Evolutionary conservation across 1,284 basidiomycete species (phyloP).

Genomic region (Ustilago loliicola): DNA sequence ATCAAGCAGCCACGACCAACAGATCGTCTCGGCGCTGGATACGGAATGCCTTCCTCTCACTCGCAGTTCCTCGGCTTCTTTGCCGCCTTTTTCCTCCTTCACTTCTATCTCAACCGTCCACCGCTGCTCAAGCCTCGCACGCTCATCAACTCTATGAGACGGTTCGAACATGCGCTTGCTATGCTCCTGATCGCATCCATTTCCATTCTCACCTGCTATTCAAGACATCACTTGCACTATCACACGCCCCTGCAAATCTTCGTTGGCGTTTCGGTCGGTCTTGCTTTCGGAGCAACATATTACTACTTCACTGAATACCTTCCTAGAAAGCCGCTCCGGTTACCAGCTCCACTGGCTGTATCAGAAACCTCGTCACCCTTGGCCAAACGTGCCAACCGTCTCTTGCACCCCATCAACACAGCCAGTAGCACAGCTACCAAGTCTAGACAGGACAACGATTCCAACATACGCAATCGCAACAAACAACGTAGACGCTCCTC

Average conservation of each 20-base stretch:
- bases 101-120: conserved; percentile 80
- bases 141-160: conserved; percentile 47
- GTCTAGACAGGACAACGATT: background rate
- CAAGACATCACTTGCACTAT: conserved; percentile 81
- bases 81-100: conserved; percentile 80
- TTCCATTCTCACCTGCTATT: conserved; percentile 81
- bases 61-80: conserved; percentile 92
- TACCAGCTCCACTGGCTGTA: conserved; percentile 46
- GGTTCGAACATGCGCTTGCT: conserved; percentile 69
- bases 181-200: conserved; percentile 76
- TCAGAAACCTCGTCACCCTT: conserved; percentile 39
- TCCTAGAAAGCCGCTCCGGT: conserved; percentile 69
- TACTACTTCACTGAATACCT: conserved; percentile 78
- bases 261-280: conserved; percentile 80
- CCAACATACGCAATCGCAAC: conserved; percentile 17
- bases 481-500: conserved; percentile 31
- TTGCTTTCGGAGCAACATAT: conserved; percentile 75
- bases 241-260: conserved; percentile 80
- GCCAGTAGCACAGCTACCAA: conserved; percentile 10
- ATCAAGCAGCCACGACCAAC: conserved; percentile 80
- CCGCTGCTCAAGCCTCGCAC: conserved; percentile 73
- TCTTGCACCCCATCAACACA: conserved; percentile 32
- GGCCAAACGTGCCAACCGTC: conserved; percentile 28
- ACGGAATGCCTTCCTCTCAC: conserved; percentile 88
- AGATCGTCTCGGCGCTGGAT: conserved; percentile 80